Conservation (phyloP, 2,329 filamentous ascomycete genomes). For the Alternaria dauci region DNA sequence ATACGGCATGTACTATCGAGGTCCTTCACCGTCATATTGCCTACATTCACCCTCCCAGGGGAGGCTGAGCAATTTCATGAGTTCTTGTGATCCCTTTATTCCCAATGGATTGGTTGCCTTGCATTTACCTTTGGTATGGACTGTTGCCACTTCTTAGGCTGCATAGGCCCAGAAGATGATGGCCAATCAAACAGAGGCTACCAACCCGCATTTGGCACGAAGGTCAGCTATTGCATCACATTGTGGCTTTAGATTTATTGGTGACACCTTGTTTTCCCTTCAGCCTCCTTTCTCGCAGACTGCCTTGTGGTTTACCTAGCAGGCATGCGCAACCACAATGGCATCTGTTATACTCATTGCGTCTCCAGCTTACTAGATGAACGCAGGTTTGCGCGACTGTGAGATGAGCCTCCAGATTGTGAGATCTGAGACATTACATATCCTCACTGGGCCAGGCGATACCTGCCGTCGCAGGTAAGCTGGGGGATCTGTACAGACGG, state of each 20-base stretch:
- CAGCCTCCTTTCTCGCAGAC: neutral
- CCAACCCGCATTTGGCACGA: neutral
- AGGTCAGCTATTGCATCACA: slow-evolving; percentile 15
- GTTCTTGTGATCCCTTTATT: neutral
- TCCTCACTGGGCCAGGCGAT: neutral
- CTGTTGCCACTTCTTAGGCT: neutral
- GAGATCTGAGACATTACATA: neutral
- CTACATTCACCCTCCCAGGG: neutral
- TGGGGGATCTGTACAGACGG: neutral
- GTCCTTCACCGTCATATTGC: neutral
- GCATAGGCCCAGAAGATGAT: neutral
- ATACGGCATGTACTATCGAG: neutral
- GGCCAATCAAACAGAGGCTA: neutral
- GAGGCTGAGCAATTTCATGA: neutral
- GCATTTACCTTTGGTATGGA: neutral
- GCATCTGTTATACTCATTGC: neutral
- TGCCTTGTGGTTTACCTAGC: neutral
- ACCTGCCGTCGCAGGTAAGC: neutral
- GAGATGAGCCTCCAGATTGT: too few species aligned
- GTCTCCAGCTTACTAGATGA: neutral
- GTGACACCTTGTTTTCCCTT: neutral
- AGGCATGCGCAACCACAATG: neutral
- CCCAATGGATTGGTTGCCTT: neutral
- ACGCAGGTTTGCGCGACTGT: fast-evolving
- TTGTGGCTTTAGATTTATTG: neutral